Conservation (phyloP, 2,329 filamentous ascomycete genomes). For the Aspergillus unguis region DNA sequence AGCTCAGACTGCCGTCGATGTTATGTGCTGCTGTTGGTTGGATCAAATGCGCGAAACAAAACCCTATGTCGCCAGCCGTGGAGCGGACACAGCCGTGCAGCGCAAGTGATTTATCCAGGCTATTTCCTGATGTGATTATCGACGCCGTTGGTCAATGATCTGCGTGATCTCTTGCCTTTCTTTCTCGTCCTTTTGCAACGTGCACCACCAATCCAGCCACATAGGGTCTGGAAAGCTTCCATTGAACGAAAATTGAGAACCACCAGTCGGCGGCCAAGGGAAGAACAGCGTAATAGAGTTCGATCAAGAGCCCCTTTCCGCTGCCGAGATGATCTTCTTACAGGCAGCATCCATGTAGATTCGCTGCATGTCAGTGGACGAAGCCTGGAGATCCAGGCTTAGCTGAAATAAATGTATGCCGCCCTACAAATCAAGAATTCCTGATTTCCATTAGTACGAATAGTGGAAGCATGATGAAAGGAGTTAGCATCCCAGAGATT, state of each 20-base stretch:
- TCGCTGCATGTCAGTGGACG: slow-evolving; percentile 5
- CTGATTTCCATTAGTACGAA: slow-evolving; percentile 4
- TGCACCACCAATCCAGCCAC: slow-evolving; percentile 8
- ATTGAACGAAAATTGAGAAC: slow-evolving; percentile 14
- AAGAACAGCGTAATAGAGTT: slow-evolving; percentile 7
- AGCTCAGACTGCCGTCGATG: background rate
- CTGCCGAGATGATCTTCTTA: slow-evolving; percentile 4
- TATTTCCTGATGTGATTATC: background rate
- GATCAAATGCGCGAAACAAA: slow-evolving; percentile 14
- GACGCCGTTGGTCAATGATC: background rate
- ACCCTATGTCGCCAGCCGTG: slow-evolving; percentile 30
- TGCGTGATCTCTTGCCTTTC: background rate
- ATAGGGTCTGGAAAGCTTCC: background rate
- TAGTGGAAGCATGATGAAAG: slow-evolving; percentile 11
- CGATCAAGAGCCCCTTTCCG: background rate
- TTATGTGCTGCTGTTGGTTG: slow-evolving; percentile 1
- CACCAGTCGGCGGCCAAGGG: slow-evolving; percentile 15
- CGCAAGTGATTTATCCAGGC: background rate
- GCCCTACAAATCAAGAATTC: slow-evolving; percentile 10
- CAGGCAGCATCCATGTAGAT: slow-evolving; percentile 13
- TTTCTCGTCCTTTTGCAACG: background rate
- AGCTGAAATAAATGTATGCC: slow-evolving; percentile 11
- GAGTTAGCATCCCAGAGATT: slow-evolving; percentile 9
- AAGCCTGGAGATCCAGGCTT: slow-evolving; percentile 10
- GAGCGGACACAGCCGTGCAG: slow-evolving; percentile 14